Evolutionary conservation across 495 filamentous ascomycete genomes (phyloP).

Genomic region (Penicilliopsis zonata): DNA sequence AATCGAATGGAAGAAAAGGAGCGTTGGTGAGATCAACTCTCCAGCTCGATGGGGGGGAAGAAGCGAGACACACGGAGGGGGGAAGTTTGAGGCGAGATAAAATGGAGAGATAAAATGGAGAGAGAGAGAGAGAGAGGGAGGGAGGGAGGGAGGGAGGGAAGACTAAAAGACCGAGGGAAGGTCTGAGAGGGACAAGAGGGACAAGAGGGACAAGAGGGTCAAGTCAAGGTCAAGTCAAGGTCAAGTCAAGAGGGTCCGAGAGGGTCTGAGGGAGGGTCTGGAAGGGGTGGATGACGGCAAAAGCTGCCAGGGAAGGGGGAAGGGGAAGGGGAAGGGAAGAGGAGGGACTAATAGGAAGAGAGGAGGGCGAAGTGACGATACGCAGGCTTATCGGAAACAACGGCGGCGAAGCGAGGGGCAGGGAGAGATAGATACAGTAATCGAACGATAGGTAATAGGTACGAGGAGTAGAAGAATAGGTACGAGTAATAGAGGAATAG

Average conservation of each 20-base stretch:
- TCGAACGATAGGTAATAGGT: too few relatives aligned
- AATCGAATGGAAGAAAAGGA: conserved; percentile 1
- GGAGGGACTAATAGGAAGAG: conserved; percentile 6
- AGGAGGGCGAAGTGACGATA: conserved; percentile 8
- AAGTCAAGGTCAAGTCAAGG: too few relatives aligned
- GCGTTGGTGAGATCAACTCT: conserved; percentile 17
- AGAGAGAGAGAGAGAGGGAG: conserved; percentile 2
- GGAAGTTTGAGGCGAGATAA: conserved; percentile 1
- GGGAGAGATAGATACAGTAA: conserved; percentile 8
- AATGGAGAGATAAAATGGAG: background rate
- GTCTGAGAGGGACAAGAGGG: background rate
- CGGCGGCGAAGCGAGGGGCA: conserved; percentile 14
- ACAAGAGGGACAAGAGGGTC: background rate
- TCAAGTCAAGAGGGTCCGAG: too few relatives aligned
- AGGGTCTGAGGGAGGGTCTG: too few relatives aligned
- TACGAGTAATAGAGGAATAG: too few relatives aligned
- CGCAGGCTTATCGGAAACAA: conserved; percentile 17
- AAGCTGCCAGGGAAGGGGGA: conserved; percentile 1
- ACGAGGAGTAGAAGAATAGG: too few relatives aligned
- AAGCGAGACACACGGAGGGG: background rate
- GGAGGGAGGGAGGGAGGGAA: conserved; percentile 1
- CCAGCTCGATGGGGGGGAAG: conserved; percentile 8
- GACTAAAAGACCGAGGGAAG: background rate
- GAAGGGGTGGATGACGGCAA: conserved; percentile 1
- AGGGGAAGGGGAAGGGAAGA: conserved; percentile 4